Evolutionary conservation across 176 grass and related monocot genomes (phyloP), one percentile per base, ranked within the genome.

Genomic region (Areca catechu): DNA sequence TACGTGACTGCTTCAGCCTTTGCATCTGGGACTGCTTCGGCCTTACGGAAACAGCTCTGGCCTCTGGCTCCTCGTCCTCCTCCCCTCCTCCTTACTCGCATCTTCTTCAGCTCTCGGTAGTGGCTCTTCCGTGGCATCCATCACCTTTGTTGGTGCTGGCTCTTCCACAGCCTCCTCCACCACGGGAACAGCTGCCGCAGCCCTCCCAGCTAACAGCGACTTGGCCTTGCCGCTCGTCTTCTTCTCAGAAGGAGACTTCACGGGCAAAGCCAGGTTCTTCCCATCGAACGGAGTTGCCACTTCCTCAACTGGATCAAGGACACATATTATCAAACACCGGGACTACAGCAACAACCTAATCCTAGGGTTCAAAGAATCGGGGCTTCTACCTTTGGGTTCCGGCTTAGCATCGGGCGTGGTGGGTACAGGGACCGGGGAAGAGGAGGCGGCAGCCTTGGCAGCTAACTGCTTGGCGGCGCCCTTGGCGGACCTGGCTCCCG

Each of bases 141-240:
- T 19, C 23, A 37, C 57, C 22, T 58, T 28, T 15, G 24, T 17
- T 43, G 34, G 34, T 43, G 43, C 47, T 24, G 23, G 15, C 20
- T 27, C 66, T 65, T 51, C 48, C 24, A 20, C n/a, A 21, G 14
- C n/a, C 17, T 29, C 57, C 49, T 52, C 56, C 23, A 37, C 57
- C 22, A 49, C 51, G 4, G 5, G 17, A 51, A 22, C 16, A 60
- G 15, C 12, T 27, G 22, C 23, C 17, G 10, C 57, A 22, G 49
- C 22, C 24, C 5, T 28, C 5, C 29, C 57, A 34, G 5, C 69
- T 10, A 4, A 4, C 2, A 7, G 19, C 5, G 24, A 23, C 28
- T 62, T 61, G 21, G n/a, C 70, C 58, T 62, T 72, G 5, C 27
- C 50, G 43, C 6, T 20, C 9, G 57, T 19, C 49, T 72, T 62